Conservation (phyloP, 1,139 yeast species). For the Lodderomyces theae region DNA sequence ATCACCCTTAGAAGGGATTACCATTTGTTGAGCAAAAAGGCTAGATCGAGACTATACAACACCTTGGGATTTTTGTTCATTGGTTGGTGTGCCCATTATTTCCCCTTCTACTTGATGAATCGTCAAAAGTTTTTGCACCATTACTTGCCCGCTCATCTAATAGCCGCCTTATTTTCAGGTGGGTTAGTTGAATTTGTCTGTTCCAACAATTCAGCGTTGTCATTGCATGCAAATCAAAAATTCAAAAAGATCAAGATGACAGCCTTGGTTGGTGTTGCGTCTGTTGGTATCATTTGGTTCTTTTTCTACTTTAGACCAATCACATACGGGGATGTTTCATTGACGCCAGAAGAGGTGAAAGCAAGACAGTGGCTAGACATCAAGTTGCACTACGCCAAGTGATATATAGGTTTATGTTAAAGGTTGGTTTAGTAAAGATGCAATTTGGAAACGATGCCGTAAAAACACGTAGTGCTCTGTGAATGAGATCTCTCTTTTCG, state of each 20-base stretch:
- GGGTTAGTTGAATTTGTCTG: conserved; percentile 76
- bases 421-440: neutral
- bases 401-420: no score
- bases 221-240: conserved; percentile 8
- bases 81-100: conserved; percentile 87
- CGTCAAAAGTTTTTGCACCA: conserved; percentile 95
- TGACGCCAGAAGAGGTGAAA: conserved; percentile 62
- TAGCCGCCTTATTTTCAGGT: conserved; percentile 82
- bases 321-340: conserved; percentile 74
- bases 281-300: conserved; percentile 54
- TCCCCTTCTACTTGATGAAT: conserved; percentile 88
- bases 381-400: conserved; percentile 81
- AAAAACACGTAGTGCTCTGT: no score
- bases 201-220: conserved; percentile 51
- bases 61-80: conserved; percentile 80
- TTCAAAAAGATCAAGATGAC: conserved; percentile 23
- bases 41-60: conserved; percentile 74
- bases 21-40: conserved; percentile 52
- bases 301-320: conserved; percentile 79
- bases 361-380: conserved; percentile 82
- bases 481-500: no score
- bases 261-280: conserved; percentile 37
- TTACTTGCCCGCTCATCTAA: conserved; percentile 91
- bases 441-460: no score
- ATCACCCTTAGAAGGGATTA: conserved; percentile 71